Evolutionary conservation across 495 filamentous ascomycete genomes (phyloP).

Genomic region (Daldinia vernicosa): DNA sequence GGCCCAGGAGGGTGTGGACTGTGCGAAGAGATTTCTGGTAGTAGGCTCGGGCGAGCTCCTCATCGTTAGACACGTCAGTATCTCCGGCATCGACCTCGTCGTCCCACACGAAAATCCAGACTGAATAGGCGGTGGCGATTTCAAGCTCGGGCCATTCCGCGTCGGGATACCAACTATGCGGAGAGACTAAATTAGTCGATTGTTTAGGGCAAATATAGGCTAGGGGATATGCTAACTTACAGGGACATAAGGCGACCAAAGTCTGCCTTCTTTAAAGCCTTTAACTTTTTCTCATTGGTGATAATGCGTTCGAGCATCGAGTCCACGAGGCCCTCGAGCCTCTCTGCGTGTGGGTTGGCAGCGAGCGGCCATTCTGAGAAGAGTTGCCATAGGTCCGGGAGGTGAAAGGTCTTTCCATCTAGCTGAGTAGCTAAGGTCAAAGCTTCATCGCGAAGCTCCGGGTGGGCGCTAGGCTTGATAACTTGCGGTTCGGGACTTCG

Average conservation of each 20-base stretch:
- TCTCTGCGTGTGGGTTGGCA: slow-evolving; percentile 34
- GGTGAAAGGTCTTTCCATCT: slow-evolving; percentile 34
- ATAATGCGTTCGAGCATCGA: slow-evolving; percentile 38
- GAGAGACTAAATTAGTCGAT: background rate
- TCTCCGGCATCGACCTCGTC: slow-evolving; percentile 46
- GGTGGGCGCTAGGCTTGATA: background rate
- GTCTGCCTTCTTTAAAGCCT: slow-evolving; percentile 40
- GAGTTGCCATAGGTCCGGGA: slow-evolving; percentile 42
- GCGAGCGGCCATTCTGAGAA: slow-evolving; percentile 40
- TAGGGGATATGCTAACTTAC: slow-evolving; percentile 21
- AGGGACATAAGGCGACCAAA: slow-evolving; percentile 45
- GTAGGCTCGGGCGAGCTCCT: slow-evolving; percentile 41
- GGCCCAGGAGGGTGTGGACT: slow-evolving; percentile 34
- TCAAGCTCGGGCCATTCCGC: slow-evolving; percentile 45
- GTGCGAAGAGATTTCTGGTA: slow-evolving; percentile 39
- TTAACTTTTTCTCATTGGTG: slow-evolving; percentile 41
- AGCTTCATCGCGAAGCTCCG: slow-evolving; percentile 22
- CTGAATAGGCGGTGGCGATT: slow-evolving; percentile 42
- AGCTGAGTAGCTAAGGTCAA: slow-evolving; percentile 35
- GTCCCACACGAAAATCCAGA: slow-evolving; percentile 49
- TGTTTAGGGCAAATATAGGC: background rate
- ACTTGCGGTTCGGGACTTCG: background rate
- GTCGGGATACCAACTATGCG: slow-evolving; percentile 44
- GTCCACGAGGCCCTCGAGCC: slow-evolving; percentile 30
- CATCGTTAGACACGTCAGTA: slow-evolving; percentile 46